Base-by-base conservation (phyloP, 306 rosid genomes). In the Herpetospermum pedunculosum region DNA sequence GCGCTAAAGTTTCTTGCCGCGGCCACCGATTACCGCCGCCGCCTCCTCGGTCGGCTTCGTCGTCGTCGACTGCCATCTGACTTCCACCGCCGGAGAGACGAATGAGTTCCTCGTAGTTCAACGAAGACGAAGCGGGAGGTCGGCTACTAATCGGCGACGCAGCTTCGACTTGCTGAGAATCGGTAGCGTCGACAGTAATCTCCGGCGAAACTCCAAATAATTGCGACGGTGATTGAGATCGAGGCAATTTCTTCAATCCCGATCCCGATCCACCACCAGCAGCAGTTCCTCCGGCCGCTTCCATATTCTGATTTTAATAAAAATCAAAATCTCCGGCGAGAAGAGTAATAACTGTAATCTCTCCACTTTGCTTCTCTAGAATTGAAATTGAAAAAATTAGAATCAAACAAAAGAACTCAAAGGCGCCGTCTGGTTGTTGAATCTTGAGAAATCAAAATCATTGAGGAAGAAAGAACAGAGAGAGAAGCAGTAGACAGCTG, bases 71-170 rank as follows among this genome's bases (percentile, higher is more conserved):
- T 21, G 35, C 75, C 77, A 28, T 46, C 26, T 46, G 59, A 1
- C 64, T 37, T 25, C 11, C 78, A 5, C 57, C 40, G 0, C 70
- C 72, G 3, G 81, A 76, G 4, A 81, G 53, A 13, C 77, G 76
- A 81, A 84, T 73, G 50, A 81, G 79, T 72, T 84, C 87, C 12
- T 84, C 87, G 12, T 81, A 63, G 77, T 78, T 81, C 16, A 84
- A 76, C 5, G 85, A 44, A 1, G 81, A 41, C 0, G 81, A 25
- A 0, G 84, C 87, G 0, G 87, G 87, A 7, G 87, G 87, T 37
- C 85, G 75, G 64, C 87, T 79, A 75, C 87, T 84, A 16, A 84
- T 84, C 1, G 87, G 87, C 0, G 87, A 84, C 18, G 87, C 87
- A 13, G 47, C 83, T 63, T 84, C 87, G 6, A 84, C 84, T 18